Percentiles rank a stretch among this genome's conserved stretches.
phyloP scores from a whole-genome alignment of 371 early-diverging fungal genomes.

The Mycotypha africana region DNA sequence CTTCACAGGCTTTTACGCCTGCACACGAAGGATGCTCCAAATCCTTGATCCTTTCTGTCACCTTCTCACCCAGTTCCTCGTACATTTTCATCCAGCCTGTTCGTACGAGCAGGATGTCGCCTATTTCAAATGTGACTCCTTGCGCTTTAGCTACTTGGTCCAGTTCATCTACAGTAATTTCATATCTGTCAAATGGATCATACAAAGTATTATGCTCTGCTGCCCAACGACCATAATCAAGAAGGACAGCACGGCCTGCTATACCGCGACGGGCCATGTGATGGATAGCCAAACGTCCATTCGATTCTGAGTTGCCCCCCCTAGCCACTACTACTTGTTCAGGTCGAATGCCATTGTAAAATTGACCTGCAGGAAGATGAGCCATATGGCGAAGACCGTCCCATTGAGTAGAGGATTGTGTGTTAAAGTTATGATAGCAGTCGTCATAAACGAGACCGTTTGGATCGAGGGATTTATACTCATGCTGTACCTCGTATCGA shows the following conservation, averaged over 20 bases:
- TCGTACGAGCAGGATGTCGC: slow-evolving; percentile 38
- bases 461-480: slow-evolving; percentile 9
- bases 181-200: slow-evolving; percentile 25
- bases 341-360: slow-evolving; percentile 28
- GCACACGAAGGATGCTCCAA: slow-evolving; percentile 11
- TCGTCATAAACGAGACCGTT: slow-evolving; percentile 26
- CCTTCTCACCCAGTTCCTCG: slow-evolving; percentile 8
- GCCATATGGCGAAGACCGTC: slow-evolving; percentile 38
- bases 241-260: slow-evolving; percentile 36
- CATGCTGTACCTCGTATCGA: slow-evolving; percentile 19
- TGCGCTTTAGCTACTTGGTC: slow-evolving; percentile 30
- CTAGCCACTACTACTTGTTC: slow-evolving; percentile 13
- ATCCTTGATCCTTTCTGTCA: slow-evolving; percentile 5
- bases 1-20: slow-evolving; percentile 37
- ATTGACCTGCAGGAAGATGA: slow-evolving; percentile 13
- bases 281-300: slow-evolving; percentile 33
- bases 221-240: slow-evolving; percentile 41
- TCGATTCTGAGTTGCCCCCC: slow-evolving; percentile 1
- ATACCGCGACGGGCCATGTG: slow-evolving; percentile 41
- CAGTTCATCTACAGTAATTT: slow-evolving; percentile 31
- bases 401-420: slow-evolving; percentile 39
- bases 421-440: slow-evolving; percentile 30
- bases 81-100: slow-evolving; percentile 32
- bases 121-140: slow-evolving; percentile 26
- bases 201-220: slow-evolving; percentile 15